These are phyloP conservation scores for Phenoliferia sp. DNA, from an alignment of 1,284 basidiomycete species.

Conservation along the genomic window DNA sequence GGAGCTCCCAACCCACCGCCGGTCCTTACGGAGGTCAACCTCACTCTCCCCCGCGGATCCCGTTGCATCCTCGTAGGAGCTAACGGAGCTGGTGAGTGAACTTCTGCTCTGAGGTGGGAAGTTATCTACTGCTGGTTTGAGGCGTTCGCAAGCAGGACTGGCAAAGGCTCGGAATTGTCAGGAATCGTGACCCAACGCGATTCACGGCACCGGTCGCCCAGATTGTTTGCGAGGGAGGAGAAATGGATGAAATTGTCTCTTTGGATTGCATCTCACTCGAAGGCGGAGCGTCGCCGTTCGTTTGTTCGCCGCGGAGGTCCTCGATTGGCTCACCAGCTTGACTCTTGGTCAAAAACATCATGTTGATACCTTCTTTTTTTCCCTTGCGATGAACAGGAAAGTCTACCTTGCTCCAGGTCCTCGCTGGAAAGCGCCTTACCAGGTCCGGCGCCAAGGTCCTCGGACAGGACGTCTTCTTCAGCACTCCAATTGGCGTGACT, in stretches of 20 bases:
- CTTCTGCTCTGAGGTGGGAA: neutral
- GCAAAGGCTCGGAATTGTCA: neutral
- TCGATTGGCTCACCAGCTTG: neutral
- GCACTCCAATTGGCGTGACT: conserved; percentile 61
- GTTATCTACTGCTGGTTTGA: neutral
- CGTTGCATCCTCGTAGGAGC: conserved; percentile 80
- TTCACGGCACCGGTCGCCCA: neutral
- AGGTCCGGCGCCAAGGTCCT: conserved; percentile 61
- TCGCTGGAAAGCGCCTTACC: conserved; percentile 86
- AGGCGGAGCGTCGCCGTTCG: too few relatives aligned
- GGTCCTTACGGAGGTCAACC: conserved; percentile 57
- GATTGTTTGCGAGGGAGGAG: too few relatives aligned
- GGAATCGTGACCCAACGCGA: neutral
- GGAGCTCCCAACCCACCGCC: conserved; percentile 31
- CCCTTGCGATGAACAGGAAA: conserved; percentile 59
- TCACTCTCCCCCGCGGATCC: conserved; percentile 65
- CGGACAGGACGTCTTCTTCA: conserved; percentile 74
- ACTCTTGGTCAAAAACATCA: neutral
- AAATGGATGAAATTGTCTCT: too few relatives aligned
- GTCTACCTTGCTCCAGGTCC: conserved; percentile 86
- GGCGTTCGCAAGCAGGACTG: neutral
- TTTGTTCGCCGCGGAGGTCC: neutral
- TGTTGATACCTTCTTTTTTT: neutral
- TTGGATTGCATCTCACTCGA: too few relatives aligned
- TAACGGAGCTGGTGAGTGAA: conserved; percentile 71